These are phyloP conservation scores for Pseudomassariella vexata DNA, from an alignment of 2,329 filamentous ascomycete species.

Conservation along the genomic window DNA sequence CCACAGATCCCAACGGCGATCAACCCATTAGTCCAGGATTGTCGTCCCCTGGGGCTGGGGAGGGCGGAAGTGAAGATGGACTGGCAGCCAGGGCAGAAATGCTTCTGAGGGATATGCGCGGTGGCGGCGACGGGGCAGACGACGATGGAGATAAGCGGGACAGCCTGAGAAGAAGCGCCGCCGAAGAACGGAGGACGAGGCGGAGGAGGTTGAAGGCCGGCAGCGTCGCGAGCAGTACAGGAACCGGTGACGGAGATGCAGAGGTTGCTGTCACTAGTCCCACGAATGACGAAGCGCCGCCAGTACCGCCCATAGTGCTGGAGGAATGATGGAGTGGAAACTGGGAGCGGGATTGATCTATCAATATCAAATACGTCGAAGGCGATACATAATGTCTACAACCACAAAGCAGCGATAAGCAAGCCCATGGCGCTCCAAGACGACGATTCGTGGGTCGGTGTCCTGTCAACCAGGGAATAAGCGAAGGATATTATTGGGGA, in stretches of 20 bases:
- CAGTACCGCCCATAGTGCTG: slow-evolving; percentile 7
- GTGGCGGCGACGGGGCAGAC: slow-evolving; percentile 55
- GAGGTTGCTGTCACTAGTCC: slow-evolving; percentile 11
- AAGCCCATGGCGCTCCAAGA: too few relatives aligned
- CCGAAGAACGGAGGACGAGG: slow-evolving; percentile 26
- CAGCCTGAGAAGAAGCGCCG: slow-evolving; percentile 52
- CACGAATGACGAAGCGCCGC: slow-evolving; percentile 14
- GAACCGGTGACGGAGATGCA: slow-evolving; percentile 12
- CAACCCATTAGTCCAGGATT: slow-evolving; percentile 44
- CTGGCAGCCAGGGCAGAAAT: slow-evolving; percentile 80
- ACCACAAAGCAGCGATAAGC: slow-evolving; percentile 1
- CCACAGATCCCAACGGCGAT: slow-evolving; percentile 42
- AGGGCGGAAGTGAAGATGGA: slow-evolving; percentile 53
- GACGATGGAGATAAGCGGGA: slow-evolving; percentile 50
- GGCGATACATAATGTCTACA: slow-evolving; percentile 17
- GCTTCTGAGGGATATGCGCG: slow-evolving; percentile 76
- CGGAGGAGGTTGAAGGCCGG: slow-evolving; percentile 24
- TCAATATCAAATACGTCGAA: slow-evolving; percentile 5
- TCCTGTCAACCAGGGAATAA: too few relatives aligned
- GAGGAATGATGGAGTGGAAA: slow-evolving; percentile 9
- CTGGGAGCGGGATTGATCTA: slow-evolving; percentile 11
- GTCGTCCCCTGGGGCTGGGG: slow-evolving; percentile 34
- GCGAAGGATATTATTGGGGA: not conserved
- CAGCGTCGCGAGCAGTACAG: slow-evolving; percentile 12
- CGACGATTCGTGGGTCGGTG: too few relatives aligned